These are phyloP conservation scores for Ganoderma leucocontextum DNA, from an alignment of 1,284 basidiomycete genomes.

Conservation along the genomic window DNA sequence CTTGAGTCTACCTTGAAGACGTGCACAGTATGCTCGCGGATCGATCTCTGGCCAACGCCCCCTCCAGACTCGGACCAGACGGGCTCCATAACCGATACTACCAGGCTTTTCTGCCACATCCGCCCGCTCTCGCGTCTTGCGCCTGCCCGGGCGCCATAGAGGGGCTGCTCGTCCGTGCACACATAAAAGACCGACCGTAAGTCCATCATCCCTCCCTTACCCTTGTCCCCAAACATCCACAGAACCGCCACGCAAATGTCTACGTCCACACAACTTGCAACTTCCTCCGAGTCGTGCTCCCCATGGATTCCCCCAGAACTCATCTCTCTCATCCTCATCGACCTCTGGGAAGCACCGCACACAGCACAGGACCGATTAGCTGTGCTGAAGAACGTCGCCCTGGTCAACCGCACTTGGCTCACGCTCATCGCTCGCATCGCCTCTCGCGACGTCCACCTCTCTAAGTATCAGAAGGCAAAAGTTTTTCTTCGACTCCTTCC, in stretches of 20 bases:
- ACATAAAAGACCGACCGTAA: too few relatives aligned
- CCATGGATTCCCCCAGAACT: slow-evolving; percentile 46
- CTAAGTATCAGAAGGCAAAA: slow-evolving; percentile 38
- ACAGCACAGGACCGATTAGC: slow-evolving; percentile 40
- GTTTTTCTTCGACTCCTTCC: slow-evolving; percentile 39
- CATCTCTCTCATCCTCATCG: slow-evolving; percentile 44
- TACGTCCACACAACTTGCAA: not conserved
- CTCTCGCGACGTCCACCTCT: slow-evolving; percentile 44
- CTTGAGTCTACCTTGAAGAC: too few relatives aligned
- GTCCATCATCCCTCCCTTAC: too few relatives aligned
- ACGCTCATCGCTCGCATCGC: slow-evolving; percentile 42
- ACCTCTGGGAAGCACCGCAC: slow-evolving; percentile 45
- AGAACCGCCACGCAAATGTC: not conserved
- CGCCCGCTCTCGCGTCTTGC: too few relatives aligned
- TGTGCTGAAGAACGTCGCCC: slow-evolving; percentile 42
- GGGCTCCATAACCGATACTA: too few relatives aligned
- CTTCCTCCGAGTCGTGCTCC: slow-evolving; percentile 11
- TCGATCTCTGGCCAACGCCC: too few relatives aligned
- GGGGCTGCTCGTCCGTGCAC: too few relatives aligned
- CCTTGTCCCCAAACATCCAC: not conserved
- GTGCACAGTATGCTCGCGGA: too few relatives aligned
- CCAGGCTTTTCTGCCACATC: too few relatives aligned
- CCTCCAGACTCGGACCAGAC: too few relatives aligned
- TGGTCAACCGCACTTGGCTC: slow-evolving; percentile 44
- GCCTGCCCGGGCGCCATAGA: too few relatives aligned